phyloP scores from a whole-genome alignment of 805 yeast species.

The Candida schatavii region DNA sequence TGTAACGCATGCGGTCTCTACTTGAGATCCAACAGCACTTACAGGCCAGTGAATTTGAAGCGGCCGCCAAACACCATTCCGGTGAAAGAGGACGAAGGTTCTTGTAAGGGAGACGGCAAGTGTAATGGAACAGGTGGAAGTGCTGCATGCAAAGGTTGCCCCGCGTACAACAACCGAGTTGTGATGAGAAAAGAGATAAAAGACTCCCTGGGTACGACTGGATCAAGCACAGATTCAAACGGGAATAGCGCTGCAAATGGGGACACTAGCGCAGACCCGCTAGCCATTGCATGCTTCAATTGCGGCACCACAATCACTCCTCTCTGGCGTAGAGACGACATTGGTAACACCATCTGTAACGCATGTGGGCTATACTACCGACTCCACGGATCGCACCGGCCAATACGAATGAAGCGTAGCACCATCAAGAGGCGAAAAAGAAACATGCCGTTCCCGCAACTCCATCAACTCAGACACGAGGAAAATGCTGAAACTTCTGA shows the following conservation, averaged over 20 bases:
- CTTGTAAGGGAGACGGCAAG: slow-evolving; percentile 72
- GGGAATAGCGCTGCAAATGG: neutral
- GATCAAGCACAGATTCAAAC: neutral
- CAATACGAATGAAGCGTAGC: slow-evolving; percentile 67
- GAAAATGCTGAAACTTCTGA: slow-evolving; percentile 5
- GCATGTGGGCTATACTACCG: slow-evolving; percentile 82
- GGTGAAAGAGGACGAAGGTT: slow-evolving; percentile 46
- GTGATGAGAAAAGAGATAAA: slow-evolving; percentile 24
- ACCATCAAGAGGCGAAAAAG: slow-evolving; percentile 76
- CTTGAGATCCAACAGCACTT: slow-evolving; percentile 55
- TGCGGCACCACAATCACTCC: slow-evolving; percentile 87
- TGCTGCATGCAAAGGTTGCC: slow-evolving; percentile 76
- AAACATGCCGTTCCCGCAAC: slow-evolving; percentile 13
- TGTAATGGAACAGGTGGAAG: slow-evolving; percentile 90
- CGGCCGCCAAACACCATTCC: slow-evolving; percentile 52
- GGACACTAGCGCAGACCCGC: slow-evolving; percentile 30
- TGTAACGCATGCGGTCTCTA: slow-evolving; percentile 64
- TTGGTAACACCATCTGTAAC: slow-evolving; percentile 81
- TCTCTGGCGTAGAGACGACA: slow-evolving; percentile 79
- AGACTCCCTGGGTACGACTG: neutral
- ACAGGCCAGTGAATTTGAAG: slow-evolving; percentile 65
- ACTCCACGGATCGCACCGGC: slow-evolving; percentile 74
- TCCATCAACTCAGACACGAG: slow-evolving; percentile 1
- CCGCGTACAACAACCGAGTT: slow-evolving; percentile 74
- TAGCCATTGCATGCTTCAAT: slow-evolving; percentile 76